These are phyloP conservation scores for Fusarium marasasianum DNA, from an alignment of 2,329 filamentous ascomycete genomes.

Conservation along the genomic window DNA sequence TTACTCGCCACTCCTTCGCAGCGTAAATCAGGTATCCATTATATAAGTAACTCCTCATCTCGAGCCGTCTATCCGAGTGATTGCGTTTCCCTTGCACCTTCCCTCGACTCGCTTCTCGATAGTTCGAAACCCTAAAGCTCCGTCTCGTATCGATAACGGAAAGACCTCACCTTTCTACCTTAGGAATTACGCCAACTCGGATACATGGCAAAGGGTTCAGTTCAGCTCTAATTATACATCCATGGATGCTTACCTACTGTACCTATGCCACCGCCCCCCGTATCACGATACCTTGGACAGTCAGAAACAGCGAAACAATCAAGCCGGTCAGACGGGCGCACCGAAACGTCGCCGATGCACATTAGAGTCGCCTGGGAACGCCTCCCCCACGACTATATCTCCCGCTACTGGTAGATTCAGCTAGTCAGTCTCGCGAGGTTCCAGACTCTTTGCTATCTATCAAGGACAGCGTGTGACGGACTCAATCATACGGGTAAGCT, in stretches of 20 bases:
- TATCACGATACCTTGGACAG: background rate
- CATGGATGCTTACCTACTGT: no score
- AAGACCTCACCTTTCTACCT: background rate
- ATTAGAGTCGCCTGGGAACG: constrained; percentile 11
- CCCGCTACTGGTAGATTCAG: constrained; percentile 12
- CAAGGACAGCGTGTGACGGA: constrained; percentile 6
- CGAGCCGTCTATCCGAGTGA: background rate
- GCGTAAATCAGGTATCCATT: no score
- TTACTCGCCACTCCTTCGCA: no score
- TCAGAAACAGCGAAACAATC: background rate
- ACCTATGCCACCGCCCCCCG: background rate
- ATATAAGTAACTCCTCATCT: background rate
- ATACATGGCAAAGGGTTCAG: background rate
- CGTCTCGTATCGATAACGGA: background rate
- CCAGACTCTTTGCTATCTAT: constrained; percentile 25
- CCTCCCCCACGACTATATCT: constrained; percentile 23
- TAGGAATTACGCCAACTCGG: background rate
- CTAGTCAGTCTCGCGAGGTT: constrained; percentile 34
- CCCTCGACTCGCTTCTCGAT: background rate
- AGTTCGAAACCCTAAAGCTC: background rate
- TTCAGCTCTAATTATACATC: constrained; percentile 6
- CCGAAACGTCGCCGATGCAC: constrained; percentile 22
- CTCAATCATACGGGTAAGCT: constrained; percentile 31
- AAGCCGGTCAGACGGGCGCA: constrained; percentile 19
- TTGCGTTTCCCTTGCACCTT: background rate